phyloP scores from a whole-genome alignment of 352 stramenopile species.

The Phytophthora litchii region DNA sequence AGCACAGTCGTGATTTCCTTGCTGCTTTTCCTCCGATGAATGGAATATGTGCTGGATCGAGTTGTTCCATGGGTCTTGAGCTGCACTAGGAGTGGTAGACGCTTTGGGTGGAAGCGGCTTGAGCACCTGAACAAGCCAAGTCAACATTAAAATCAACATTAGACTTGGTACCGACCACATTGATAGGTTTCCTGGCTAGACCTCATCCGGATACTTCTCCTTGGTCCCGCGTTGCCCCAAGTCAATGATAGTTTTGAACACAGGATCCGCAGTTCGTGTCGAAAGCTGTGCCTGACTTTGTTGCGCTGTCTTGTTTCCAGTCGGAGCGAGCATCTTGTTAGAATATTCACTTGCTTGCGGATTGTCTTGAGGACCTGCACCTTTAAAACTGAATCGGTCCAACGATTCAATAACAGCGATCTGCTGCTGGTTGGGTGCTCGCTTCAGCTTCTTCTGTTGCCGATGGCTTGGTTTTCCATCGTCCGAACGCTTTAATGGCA shows the following conservation, averaged over 20 bases:
- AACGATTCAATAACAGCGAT: constrained; percentile 1
- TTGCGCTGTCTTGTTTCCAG: constrained; percentile 2
- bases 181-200: neutral
- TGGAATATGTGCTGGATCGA: neutral
- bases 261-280: neutral
- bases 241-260: neutral
- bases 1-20: neutral
- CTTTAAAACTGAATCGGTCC: constrained; percentile 27
- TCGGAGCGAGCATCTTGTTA: neutral
- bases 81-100: neutral
- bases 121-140: neutral
- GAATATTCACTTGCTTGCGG: neutral
- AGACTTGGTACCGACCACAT: no score
- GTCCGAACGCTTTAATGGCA: constrained; percentile 16
- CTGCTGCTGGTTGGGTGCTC: constrained; percentile 6
- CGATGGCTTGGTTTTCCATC: constrained; percentile 6
- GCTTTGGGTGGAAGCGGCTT: neutral
- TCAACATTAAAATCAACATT: neutral
- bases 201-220: constrained; percentile 8
- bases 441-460: constrained; percentile 19
- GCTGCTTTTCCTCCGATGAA: neutral
- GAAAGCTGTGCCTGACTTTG: no score
- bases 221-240: neutral
- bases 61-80: constrained; percentile 5
- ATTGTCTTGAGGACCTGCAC: constrained; percentile 7